Conservation (phyloP, 306 rosid genomes). For the Phaseolus lunatus region DNA sequence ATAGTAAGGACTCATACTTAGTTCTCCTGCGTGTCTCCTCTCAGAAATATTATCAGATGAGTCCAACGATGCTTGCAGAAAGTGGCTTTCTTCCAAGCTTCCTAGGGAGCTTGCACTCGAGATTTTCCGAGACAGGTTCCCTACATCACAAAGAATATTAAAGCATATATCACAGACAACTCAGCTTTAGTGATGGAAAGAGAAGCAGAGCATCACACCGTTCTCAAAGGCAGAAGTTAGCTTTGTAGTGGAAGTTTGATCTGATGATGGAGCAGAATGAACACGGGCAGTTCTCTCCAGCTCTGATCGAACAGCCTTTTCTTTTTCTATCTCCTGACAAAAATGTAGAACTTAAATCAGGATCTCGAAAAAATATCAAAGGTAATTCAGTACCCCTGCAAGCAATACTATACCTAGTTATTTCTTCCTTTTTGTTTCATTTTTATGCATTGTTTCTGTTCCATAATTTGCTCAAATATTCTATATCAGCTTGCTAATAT, state of each 20-base stretch:
- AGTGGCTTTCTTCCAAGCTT: slow-evolving; percentile 96
- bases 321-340: slow-evolving; percentile 89
- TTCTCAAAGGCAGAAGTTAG: slow-evolving; percentile 76
- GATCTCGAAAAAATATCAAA: slow-evolving; percentile 29
- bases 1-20: slow-evolving; percentile 83
- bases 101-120: slow-evolving; percentile 94
- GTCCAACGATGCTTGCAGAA: slow-evolving; percentile 94
- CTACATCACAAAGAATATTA: slow-evolving; percentile 55
- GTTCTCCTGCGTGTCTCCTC: slow-evolving; percentile 76
- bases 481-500: slow-evolving; percentile 31
- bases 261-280: slow-evolving; percentile 61
- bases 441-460: slow-evolving; percentile 37
- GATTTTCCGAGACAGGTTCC: slow-evolving; percentile 76
- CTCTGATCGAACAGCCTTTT: slow-evolving; percentile 87
- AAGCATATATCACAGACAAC: slow-evolving; percentile 39
- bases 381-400: slow-evolving; percentile 23
- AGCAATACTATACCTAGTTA: slow-evolving; percentile 21
- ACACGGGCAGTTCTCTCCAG: slow-evolving; percentile 77
- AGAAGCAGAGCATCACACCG: slow-evolving; percentile 60
- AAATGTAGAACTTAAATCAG: slow-evolving; percentile 45
- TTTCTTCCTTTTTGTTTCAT: background rate
- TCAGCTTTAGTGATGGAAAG: slow-evolving; percentile 31
- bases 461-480: slow-evolving; percentile 33
- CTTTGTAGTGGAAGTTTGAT: slow-evolving; percentile 63
- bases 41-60: slow-evolving; percentile 77